Conservation (phyloP, 1,139 yeast genomes). For the Arxiozyma slooffiae region DNA sequence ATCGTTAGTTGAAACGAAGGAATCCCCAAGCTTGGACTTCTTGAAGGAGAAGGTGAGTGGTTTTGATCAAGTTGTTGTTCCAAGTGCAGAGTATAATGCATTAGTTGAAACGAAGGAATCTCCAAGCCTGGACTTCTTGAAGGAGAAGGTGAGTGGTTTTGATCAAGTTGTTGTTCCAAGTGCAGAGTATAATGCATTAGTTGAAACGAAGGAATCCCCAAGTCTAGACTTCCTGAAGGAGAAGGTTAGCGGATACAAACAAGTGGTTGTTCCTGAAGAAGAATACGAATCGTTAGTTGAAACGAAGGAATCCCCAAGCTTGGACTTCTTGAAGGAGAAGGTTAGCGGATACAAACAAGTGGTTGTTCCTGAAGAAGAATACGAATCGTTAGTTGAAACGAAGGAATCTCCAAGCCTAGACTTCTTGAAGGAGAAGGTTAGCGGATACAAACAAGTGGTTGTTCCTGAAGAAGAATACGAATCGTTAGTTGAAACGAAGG, state of each 20-base stretch:
- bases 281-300: too few relatives aligned
- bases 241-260: too few relatives aligned
- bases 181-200: background rate
- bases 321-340: too few relatives aligned
- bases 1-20: too few relatives aligned
- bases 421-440: conserved; percentile 6
- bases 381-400: too few relatives aligned
- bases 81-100: background rate
- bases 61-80: background rate
- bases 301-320: too few relatives aligned
- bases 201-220: background rate
- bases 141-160: conserved; percentile 19
- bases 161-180: conserved; percentile 17
- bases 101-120: conserved; percentile 5
- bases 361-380: too few relatives aligned
- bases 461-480: background rate
- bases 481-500: conserved; percentile 5
- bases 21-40: conserved; percentile 4
- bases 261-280: too few relatives aligned
- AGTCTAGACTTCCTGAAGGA: too few relatives aligned
- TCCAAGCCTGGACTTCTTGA: conserved; percentile 17
- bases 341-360: too few relatives aligned
- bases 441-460: background rate
- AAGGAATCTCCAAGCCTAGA: background rate
- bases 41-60: conserved; percentile 4